Conservation (phyloP, 108 stramenopile genomes). For the Skeletonema costatum region DNA sequence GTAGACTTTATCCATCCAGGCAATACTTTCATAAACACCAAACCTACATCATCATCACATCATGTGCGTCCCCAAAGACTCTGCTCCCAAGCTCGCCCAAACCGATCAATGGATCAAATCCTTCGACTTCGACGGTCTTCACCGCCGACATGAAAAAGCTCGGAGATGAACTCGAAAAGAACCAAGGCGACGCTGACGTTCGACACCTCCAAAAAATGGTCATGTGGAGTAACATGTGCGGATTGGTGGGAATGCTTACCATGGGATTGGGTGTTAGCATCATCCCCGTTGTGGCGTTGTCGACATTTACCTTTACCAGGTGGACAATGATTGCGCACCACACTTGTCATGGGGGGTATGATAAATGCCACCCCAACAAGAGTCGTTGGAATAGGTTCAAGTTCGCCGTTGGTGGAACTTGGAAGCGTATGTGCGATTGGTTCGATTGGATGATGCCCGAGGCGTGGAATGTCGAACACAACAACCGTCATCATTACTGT, state of each 20-base stretch:
- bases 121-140: conserved; percentile 83
- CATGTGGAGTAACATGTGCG: conserved; percentile 75
- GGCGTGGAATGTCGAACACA: conserved; percentile 95
- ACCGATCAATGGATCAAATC: conserved; percentile 80
- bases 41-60: not conserved
- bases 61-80: conserved; percentile 37
- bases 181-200: conserved; percentile 85
- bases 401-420: conserved; percentile 73
- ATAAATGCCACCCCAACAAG: conserved; percentile 77
- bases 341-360: conserved; percentile 88
- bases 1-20: not conserved
- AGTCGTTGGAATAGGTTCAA: conserved; percentile 74
- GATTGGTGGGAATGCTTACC: conserved; percentile 71
- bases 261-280: conserved; percentile 55
- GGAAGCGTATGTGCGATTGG: conserved; percentile 81
- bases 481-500: conserved; percentile 90
- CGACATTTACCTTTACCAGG: conserved; percentile 72
- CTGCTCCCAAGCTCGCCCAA: conserved; percentile 36
- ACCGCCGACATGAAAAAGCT: conserved; percentile 76
- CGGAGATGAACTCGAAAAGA: conserved; percentile 75
- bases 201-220: conserved; percentile 91
- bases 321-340: conserved; percentile 94
- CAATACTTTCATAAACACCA: not conserved
- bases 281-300: conserved; percentile 59
- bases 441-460: conserved; percentile 91